These are phyloP conservation scores for Heliosperma pusillum DNA, from an alignment of 148 eudicot genomes.

Conservation along the genomic window DNA sequence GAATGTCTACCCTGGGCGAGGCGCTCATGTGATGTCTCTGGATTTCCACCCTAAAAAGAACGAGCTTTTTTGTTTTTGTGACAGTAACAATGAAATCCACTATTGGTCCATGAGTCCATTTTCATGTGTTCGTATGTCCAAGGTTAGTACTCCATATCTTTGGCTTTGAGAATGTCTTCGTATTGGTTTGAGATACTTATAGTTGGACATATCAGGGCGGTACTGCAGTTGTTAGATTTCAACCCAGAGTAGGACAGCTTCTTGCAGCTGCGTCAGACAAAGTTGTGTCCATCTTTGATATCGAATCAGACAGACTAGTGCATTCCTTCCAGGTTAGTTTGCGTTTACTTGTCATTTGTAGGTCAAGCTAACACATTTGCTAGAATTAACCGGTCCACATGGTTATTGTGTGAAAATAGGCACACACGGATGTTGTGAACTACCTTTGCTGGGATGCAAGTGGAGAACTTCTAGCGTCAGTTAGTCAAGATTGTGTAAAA, in stretches of 20 bases:
- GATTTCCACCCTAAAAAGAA: slow-evolving; percentile 95
- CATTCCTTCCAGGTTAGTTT: slow-evolving; percentile 72
- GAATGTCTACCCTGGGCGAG: slow-evolving; percentile 67
- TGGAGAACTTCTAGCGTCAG: slow-evolving; percentile 84
- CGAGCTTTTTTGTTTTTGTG: slow-evolving; percentile 87
- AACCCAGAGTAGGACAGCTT: slow-evolving; percentile 72
- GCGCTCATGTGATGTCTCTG: slow-evolving; percentile 77
- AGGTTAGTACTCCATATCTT: slow-evolving; percentile 44
- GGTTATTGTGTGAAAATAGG: slow-evolving; percentile 35
- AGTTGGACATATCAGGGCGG: slow-evolving; percentile 58
- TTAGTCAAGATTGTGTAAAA: slow-evolving; percentile 71
- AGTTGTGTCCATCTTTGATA: slow-evolving; percentile 78
- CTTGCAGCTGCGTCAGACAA: slow-evolving; percentile 90
- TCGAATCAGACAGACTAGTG: slow-evolving; percentile 69
- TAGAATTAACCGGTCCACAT: background rate
- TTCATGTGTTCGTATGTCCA: slow-evolving; percentile 60
- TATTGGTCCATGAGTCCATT: slow-evolving; percentile 77
- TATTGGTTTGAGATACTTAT: background rate
- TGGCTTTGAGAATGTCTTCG: background rate
- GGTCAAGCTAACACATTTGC: background rate
- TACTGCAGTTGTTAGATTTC: slow-evolving; percentile 86
- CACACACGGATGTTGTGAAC: slow-evolving; percentile 63
- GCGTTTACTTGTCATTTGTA: background rate
- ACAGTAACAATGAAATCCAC: slow-evolving; percentile 73
- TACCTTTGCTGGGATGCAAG: slow-evolving; percentile 85